Evolutionary conservation across 768 basidiomycete genomes (phyloP).

Genomic region (Hygrophorus pudorinus): DNA sequence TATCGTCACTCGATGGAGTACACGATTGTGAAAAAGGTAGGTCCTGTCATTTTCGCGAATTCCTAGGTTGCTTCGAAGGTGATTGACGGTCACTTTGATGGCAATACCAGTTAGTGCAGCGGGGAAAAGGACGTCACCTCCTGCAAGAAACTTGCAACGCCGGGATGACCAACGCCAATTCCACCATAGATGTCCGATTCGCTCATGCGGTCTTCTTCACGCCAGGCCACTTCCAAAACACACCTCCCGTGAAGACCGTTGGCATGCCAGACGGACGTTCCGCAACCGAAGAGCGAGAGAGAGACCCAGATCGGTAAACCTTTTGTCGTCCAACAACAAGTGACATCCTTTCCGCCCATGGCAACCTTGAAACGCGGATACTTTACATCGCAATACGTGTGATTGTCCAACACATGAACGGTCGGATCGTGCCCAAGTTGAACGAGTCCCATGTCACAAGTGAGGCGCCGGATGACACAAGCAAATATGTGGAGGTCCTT

Average conservation of each 20-base stretch:
- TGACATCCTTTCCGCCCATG: background rate
- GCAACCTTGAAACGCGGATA: no score
- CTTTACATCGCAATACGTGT: no score
- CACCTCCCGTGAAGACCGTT: background rate
- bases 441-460: constrained; percentile 9
- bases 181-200: constrained; percentile 11
- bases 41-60: background rate
- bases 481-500: constrained; percentile 12
- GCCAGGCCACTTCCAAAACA: constrained; percentile 11
- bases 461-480: constrained; percentile 15
- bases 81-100: background rate
- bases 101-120: background rate
- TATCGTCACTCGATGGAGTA: constrained; percentile 13
- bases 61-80: constrained; percentile 4
- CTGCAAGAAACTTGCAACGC: constrained; percentile 12
- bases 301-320: constrained; percentile 13
- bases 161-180: constrained; percentile 5
- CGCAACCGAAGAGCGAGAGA: constrained; percentile 11
- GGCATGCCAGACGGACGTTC: constrained; percentile 11
- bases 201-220: constrained; percentile 7
- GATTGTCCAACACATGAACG: background rate
- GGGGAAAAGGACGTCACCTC: constrained; percentile 10
- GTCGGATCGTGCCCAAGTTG: constrained; percentile 14
- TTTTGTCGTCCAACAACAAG: constrained; percentile 10
- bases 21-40: background rate